Evolutionary conservation across 2,329 filamentous ascomycete genomes (phyloP), one percentile per base, ranked within the genome.

Genomic region (Beauveria brongniartii): DNA sequence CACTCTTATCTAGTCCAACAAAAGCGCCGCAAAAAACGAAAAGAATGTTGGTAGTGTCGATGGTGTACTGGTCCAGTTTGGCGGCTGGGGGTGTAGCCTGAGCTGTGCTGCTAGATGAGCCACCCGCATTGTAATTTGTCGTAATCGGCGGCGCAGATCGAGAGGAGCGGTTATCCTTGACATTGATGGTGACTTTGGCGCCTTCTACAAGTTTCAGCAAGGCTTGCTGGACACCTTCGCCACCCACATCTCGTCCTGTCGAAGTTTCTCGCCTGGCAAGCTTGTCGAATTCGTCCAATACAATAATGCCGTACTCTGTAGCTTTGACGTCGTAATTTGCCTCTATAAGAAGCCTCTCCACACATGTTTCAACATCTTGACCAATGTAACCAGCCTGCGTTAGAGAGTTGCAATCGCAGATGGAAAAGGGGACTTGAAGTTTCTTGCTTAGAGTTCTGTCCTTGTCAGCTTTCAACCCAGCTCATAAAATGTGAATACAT

Each of bases 21-120:
- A 99, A 99, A 20, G 94, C 94, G 20, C 94, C 94, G 14, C 92
- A 95, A 72, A 94, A 96, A 47, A 99, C 92, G 75, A 99, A 99
- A 30, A 99, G 82, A 63, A 99, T 97, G 68, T 97, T 97, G 65
- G 92, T 92, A 0, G 94, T 99, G 68, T 94, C 89, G 62, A 97
- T 87, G 61, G 90, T 86, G 69, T 83, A 87, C 68, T 87, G 84
- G 57, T 86, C 83, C 9, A 81, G 77, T 66, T 83, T 84, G 37
- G 77, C 77, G 1, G 76, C 68, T 0, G 80, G 76, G 0, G 80
- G 79, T 4, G 73, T 68, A 2, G 75, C 68, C 63, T 81, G 79
- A 0, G 79, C 74, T 3, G 79, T 74, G 2, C 78, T 75, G 1
- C 77, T 74, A 5, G 79, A 76, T 3, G 70, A 62, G 43, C 75